Conservation (phyloP, 1,139 yeast genomes). For the Insectozyma bohioensis region DNA sequence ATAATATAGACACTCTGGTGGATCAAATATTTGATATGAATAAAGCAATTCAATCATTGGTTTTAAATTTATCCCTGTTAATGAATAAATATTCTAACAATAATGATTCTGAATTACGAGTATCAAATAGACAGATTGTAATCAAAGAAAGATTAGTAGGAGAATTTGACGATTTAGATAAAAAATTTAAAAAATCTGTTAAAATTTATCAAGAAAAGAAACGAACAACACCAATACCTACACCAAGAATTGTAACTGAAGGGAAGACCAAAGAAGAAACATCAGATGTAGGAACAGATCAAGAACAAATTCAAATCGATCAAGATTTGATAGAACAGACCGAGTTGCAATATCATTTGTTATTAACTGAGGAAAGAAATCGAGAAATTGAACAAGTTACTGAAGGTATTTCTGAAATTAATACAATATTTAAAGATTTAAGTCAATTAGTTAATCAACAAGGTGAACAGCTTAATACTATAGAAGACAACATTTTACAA, state of each 20-base stretch:
- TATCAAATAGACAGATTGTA: slow-evolving; percentile 39
- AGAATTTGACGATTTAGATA: slow-evolving; percentile 39
- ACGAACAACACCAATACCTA: slow-evolving; percentile 23
- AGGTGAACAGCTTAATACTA: slow-evolving; percentile 78
- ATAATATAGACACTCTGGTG: slow-evolving; percentile 34
- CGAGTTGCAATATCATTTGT: slow-evolving; percentile 71
- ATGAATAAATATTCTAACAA: slow-evolving; percentile 31
- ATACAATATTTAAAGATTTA: slow-evolving; percentile 78
- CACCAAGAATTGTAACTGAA: slow-evolving; percentile 7
- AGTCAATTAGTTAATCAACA: slow-evolving; percentile 79
- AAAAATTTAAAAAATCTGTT: slow-evolving; percentile 31
- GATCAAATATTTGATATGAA: slow-evolving; percentile 29
- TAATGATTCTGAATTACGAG: slow-evolving; percentile 12
- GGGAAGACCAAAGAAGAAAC: slow-evolving; percentile 24
- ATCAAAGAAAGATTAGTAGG: slow-evolving; percentile 39
- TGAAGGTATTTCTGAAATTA: slow-evolving; percentile 79
- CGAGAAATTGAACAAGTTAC: slow-evolving; percentile 71
- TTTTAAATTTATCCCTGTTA: slow-evolving; percentile 31
- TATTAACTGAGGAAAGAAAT: slow-evolving; percentile 71
- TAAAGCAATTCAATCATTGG: slow-evolving; percentile 32
- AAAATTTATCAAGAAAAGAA: slow-evolving; percentile 35
- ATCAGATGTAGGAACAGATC: slow-evolving; percentile 17
- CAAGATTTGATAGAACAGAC: slow-evolving; percentile 49
- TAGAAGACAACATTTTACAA: slow-evolving; percentile 73
- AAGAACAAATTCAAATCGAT: slow-evolving; percentile 31